Percentiles rank a stretch among this genome's conserved stretches.
These are phyloP conservation scores for Phialophora tarda DNA, from an alignment of 2,329 filamentous ascomycete genomes.

Conservation along the genomic window DNA sequence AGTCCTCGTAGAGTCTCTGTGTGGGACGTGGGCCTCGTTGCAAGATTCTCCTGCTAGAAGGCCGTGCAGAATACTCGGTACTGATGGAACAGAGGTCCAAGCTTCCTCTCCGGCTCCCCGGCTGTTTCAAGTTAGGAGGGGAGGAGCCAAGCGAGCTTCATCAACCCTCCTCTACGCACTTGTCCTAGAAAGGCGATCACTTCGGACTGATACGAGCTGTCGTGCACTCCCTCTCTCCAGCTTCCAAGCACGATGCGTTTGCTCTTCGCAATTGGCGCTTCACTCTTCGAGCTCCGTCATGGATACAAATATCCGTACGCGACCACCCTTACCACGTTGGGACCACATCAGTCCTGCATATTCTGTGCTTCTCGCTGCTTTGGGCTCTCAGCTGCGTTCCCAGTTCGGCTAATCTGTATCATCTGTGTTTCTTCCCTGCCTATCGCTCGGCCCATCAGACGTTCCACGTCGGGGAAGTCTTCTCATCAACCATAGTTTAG, in stretches of 20 bases:
- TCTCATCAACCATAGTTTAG: neutral
- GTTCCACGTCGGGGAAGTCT: slow-evolving; percentile 6
- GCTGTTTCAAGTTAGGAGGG: neutral
- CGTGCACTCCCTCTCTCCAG: neutral
- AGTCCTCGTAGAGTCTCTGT: too few relatives aligned
- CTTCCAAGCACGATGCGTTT: neutral
- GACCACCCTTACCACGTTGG: neutral
- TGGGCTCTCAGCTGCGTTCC: neutral
- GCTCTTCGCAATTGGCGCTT: neutral
- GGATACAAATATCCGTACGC: neutral
- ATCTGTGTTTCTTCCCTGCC: slow-evolving; percentile 9
- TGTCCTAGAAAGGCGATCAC: neutral
- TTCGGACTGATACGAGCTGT: neutral
- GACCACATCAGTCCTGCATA: neutral
- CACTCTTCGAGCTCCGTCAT: too few relatives aligned
- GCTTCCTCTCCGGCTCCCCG: neutral
- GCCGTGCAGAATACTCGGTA: too few relatives aligned
- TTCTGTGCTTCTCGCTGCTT: neutral
- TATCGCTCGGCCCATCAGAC: slow-evolving; percentile 1
- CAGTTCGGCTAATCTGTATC: slow-evolving; percentile 5
- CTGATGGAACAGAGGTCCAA: neutral
- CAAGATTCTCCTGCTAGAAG: too few relatives aligned
- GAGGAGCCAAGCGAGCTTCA: neutral
- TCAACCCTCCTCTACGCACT: neutral
- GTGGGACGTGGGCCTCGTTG: too few relatives aligned